Conservation (phyloP, 2,329 filamentous ascomycete species). For the Stachybotrys elegans region DNA sequence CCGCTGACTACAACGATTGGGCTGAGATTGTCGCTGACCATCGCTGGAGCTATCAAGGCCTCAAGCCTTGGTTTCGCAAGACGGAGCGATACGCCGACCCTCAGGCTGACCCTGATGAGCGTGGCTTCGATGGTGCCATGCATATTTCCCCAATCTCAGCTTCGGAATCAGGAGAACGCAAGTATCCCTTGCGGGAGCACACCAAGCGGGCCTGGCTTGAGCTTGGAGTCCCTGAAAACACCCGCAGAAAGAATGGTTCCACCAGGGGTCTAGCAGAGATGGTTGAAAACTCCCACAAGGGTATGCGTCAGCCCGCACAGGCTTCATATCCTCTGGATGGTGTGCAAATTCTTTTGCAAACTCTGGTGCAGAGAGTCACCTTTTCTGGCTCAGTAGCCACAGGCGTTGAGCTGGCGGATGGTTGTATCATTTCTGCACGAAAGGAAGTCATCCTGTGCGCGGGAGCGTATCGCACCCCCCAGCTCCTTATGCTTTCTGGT, state of each 20-base stretch:
- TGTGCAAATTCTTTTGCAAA: neutral
- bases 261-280: neutral
- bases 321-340: neutral
- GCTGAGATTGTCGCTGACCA: constrained; percentile 21
- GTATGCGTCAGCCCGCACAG: neutral
- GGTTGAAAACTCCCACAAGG: neutral
- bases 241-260: neutral
- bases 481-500: constrained; percentile 49
- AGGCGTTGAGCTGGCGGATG: neutral
- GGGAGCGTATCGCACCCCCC: constrained; percentile 46
- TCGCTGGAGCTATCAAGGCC: constrained; percentile 36
- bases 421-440: neutral
- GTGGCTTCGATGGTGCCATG: neutral
- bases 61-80: constrained; percentile 14
- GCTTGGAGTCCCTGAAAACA: neutral
- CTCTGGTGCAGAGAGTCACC: neutral
- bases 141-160: neutral
- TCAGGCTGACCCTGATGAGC: neutral
- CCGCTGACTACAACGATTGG: constrained; percentile 40
- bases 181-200: neutral
- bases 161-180: neutral
- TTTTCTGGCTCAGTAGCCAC: neutral
- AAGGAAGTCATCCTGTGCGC: constrained; percentile 49
- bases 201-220: neutral
- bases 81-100: neutral